These are phyloP conservation scores for Goffeauzyma gilvescens DNA, from an alignment of 768 basidiomycete genomes.

Conservation along the genomic window DNA sequence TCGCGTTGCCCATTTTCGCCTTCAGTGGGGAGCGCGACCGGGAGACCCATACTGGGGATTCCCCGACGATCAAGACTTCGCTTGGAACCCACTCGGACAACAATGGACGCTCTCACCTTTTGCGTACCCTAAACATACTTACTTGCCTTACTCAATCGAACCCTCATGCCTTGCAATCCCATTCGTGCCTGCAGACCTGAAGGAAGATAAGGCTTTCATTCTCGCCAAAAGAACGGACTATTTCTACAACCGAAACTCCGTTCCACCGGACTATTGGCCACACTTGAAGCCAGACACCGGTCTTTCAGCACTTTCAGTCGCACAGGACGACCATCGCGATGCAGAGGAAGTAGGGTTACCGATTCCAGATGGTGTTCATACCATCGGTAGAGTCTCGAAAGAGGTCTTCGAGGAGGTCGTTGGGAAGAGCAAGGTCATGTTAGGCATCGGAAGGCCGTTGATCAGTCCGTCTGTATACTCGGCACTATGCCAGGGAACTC, in stretches of 20 bases:
- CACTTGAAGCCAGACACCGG: constrained; percentile 9
- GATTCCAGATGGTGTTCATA: constrained; percentile 21
- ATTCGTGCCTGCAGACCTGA: constrained; percentile 13
- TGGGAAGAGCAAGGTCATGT: constrained; percentile 19
- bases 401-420: constrained; percentile 20
- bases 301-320: constrained; percentile 18
- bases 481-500: constrained; percentile 29
- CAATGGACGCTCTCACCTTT: constrained; percentile 25
- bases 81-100: constrained; percentile 24
- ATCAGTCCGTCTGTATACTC: constrained; percentile 29
- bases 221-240: constrained; percentile 26
- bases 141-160: constrained; percentile 29
- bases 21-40: constrained; percentile 25
- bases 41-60: constrained; percentile 19
- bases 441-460: constrained; percentile 24
- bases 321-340: constrained; percentile 15
- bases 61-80: constrained; percentile 19
- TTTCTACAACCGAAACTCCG: constrained; percentile 17
- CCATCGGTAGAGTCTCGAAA: constrained; percentile 14
- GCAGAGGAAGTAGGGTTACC: constrained; percentile 9
- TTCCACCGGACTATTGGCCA: constrained; percentile 15
- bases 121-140: constrained; percentile 15
- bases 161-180: constrained; percentile 18
- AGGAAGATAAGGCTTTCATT: constrained; percentile 19
- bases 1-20: too few relatives aligned